Base-by-base conservation (phyloP, 768 basidiomycete species). In the Amanita pseudoporphyria region DNA sequence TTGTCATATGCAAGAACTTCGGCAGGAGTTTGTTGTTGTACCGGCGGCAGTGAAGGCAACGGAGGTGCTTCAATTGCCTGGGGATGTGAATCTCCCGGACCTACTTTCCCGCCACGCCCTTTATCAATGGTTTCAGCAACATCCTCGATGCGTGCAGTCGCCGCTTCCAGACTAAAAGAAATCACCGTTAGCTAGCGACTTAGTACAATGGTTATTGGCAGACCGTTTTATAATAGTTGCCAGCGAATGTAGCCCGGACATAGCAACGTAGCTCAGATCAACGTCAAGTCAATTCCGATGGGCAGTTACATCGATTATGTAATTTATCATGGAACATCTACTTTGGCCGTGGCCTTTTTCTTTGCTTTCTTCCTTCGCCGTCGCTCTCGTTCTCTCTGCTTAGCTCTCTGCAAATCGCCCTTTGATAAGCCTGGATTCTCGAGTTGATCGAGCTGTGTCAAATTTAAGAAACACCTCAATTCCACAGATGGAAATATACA, bases 81-180 rank as follows among this genome's bases (percentile, higher is more conserved):
- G 35, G 66, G 26, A 28, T 7, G 26, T 7, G 7, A 50, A 30
- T 63, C 54, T 24, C 45, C 43, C 6, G 22, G n/a, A 5, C 30
- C 13, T 2, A 36, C 30, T 26, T 19, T 35, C 24, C 18, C 32
- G 36, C 13, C 22, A 28, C 12, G 31, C 1, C 42, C 41, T 33
- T 46, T 38, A 13, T 28, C 37, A 24, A 40, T 13, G 13, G 77
- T 70, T 35, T 76, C 71, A 32, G 85, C 84, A 53, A 92, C 71
- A 61, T 99, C 96, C 66, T 99, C 96, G 31, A 99, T 79, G 30
- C 96, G 81, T 38, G 87, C 89, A 5, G 91, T 93, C 7, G 92
- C 89, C 21, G 96, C 96, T 73, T 94, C 87, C 45, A 92, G 78
- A 55, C 93, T 93, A 41, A 77, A 72, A 52, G 49, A 14, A 52